phyloP scores from a whole-genome alignment of 805 yeast genomes.

The Metschnikowia borealis region DNA sequence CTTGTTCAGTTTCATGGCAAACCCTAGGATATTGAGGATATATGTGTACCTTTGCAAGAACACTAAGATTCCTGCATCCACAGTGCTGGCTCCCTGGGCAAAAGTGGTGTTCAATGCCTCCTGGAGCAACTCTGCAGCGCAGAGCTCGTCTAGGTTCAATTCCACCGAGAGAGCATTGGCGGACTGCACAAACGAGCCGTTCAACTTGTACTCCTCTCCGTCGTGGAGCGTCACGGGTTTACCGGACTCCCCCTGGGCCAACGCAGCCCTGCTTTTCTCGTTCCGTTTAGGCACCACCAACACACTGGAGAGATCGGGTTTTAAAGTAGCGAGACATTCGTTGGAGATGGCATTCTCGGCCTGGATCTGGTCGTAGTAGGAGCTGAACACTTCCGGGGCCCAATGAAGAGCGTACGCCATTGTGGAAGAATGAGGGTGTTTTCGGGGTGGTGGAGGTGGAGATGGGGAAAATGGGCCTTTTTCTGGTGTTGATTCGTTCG shows the following conservation, averaged over 20 bases:
- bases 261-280: conserved; percentile 20
- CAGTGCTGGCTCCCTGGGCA: conserved; percentile 45
- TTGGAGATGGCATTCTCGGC: conserved; percentile 5
- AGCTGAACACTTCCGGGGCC: conserved; percentile 14
- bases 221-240: conserved; percentile 43
- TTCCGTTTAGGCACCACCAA: conserved; percentile 32
- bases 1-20: conserved; percentile 21
- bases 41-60: conserved; percentile 68
- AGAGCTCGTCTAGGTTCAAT: conserved; percentile 62
- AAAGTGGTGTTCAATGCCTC: conserved; percentile 37
- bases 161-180: conserved; percentile 55
- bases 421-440: neutral
- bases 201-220: conserved; percentile 58
- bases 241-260: conserved; percentile 13
- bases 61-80: conserved; percentile 63
- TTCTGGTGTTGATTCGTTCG: conserved; percentile 6
- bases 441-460: neutral
- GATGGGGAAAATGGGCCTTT: neutral
- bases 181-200: conserved; percentile 58
- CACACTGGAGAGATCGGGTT: conserved; percentile 29
- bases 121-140: conserved; percentile 65
- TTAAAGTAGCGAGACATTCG: conserved; percentile 11
- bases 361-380: conserved; percentile 15
- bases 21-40: conserved; percentile 60
- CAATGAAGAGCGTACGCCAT: conserved; percentile 9